Evolutionary conservation across 495 filamentous ascomycete genomes (phyloP).

Genomic region (Hypomontagnella monticulosa): DNA sequence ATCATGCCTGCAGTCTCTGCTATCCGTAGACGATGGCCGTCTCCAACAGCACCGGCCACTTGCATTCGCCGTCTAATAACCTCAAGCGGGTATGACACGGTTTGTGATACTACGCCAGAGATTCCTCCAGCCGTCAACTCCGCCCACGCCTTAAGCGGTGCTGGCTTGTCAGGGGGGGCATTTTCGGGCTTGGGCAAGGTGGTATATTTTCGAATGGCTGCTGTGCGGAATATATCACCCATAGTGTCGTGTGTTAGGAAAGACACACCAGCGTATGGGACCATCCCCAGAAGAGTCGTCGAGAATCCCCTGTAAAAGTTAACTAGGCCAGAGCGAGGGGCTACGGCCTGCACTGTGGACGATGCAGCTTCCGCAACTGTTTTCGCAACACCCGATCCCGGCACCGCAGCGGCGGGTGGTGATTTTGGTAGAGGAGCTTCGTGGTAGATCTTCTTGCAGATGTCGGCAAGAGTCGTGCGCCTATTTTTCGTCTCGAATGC

Average conservation of each 20-base stretch:
- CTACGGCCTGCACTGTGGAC: conserved; percentile 46
- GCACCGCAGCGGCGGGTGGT: conserved; percentile 5
- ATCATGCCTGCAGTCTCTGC: conserved; percentile 80
- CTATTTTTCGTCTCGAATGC: conserved; percentile 88
- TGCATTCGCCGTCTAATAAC: conserved; percentile 94
- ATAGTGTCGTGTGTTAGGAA: conserved; percentile 94
- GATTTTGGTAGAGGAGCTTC: conserved; percentile 62
- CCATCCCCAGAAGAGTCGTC: conserved; percentile 89
- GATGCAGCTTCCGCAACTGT: conserved; percentile 40
- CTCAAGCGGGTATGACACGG: conserved; percentile 90
- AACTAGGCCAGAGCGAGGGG: conserved; percentile 72
- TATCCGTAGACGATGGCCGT: conserved; percentile 80
- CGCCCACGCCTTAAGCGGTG: conserved; percentile 78
- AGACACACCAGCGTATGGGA: conserved; percentile 96
- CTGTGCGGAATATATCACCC: conserved; percentile 79
- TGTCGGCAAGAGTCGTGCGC: conserved; percentile 70
- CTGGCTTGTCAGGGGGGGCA: conserved; percentile 65
- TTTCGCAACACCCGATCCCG: conserved; percentile 25
- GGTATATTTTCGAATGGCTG: conserved; percentile 72
- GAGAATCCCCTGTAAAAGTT: conserved; percentile 98
- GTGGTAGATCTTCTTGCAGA: conserved; percentile 84
- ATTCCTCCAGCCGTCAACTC: conserved; percentile 84
- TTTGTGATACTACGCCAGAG: conserved; percentile 89
- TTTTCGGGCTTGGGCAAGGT: conserved; percentile 58
- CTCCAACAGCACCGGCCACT: conserved; percentile 91